Base-by-base conservation (phyloP, 1,284 basidiomycete genomes). In the Naganishia albida region DNA sequence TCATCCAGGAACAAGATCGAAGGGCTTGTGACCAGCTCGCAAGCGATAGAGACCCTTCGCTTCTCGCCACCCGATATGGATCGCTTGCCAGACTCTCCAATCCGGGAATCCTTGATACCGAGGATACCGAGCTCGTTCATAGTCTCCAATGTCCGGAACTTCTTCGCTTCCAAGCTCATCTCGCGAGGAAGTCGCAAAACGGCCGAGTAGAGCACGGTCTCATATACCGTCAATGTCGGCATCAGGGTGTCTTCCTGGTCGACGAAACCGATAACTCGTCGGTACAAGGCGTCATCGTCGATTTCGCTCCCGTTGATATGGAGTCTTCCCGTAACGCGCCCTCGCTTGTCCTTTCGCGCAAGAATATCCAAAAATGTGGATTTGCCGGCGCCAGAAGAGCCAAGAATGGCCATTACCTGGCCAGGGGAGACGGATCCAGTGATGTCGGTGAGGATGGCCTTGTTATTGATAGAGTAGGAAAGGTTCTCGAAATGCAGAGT, bases 241-340 rank as follows among this genome's bases (percentile, higher is more conserved):
- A 99, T 93, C 62, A 99, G 81, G 7, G 93, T 95, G 77, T 99
- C 95, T 78, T 98, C 95, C 79, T 99, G 95, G 76, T 99, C 95
- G 59, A 99, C 95, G 72, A 90, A 99, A 39, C 95, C 95, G 67
- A 89, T 87, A 12, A 97, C 87, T 34, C 87, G 85, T 74, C 87
- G 88, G 83, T 92, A 97, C 72, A 89, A 86, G 43, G 83, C 80
- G 72, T 92, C 84, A 52, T 82, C 81, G 6, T 72, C 73, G 49
- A 96, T 88, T 67, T 85, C 83, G 2, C 90, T 83, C 0, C 94
- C 93, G 73, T 98, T 98, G 63, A 98, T 86, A 26, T 92, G 85
- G 48, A 88, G 88, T 20, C 83, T 84, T 1, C 94, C 94, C 26
- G 81, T 78, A 0, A 94, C 88, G 2, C 72, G 72, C 1, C 95